These are phyloP conservation scores for Neofusicoccum sp. DNA, from an alignment of 2,329 filamentous ascomycete genomes.

Conservation along the genomic window DNA sequence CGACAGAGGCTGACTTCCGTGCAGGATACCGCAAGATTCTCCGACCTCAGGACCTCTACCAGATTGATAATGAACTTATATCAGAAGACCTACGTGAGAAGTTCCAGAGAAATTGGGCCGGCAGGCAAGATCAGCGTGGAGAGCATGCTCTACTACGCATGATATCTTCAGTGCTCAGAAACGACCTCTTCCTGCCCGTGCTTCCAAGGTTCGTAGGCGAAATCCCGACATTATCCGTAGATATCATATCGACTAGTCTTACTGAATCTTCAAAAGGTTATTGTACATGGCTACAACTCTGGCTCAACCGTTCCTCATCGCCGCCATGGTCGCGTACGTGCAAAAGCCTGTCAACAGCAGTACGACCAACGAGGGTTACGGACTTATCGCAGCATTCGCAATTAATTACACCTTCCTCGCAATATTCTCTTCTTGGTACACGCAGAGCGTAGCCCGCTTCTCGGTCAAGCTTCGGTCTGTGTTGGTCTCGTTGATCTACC, in stretches of 20 bases:
- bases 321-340: conserved; percentile 28
- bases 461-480: conserved; percentile 30
- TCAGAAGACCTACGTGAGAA: conserved; percentile 25
- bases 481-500: conserved; percentile 31
- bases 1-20: conserved; percentile 9
- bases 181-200: conserved; percentile 29
- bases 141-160: background rate
- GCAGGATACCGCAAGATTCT: conserved; percentile 29
- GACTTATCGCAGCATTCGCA: conserved; percentile 32
- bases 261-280: background rate
- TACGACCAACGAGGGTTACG: conserved; percentile 28
- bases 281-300: conserved; percentile 4
- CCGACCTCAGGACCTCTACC: conserved; percentile 29
- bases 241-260: background rate
- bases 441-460: conserved; percentile 29
- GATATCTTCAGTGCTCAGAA: conserved; percentile 23
- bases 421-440: conserved; percentile 29
- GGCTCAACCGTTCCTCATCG: conserved; percentile 32
- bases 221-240: background rate
- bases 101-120: conserved; percentile 27
- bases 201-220: conserved; percentile 25
- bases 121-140: conserved; percentile 16
- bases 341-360: conserved; percentile 22
- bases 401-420: conserved; percentile 29
- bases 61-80: conserved; percentile 31